Conservation (phyloP, 2,329 filamentous ascomycete species). For the Colletotrichum lupini region DNA sequence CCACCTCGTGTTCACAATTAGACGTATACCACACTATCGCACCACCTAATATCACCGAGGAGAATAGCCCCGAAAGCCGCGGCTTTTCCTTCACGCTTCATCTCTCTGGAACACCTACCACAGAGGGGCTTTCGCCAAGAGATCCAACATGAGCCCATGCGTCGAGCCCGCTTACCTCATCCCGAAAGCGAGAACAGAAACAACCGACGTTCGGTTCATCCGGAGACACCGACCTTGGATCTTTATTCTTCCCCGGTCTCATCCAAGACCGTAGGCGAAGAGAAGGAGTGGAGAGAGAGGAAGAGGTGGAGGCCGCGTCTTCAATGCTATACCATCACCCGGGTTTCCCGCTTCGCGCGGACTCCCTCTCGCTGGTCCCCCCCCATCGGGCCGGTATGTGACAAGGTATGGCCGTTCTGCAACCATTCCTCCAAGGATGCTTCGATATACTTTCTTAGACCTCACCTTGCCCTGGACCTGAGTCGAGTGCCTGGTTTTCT, state of each 20-base stretch:
- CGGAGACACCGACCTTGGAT: neutral
- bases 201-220: slow-evolving; percentile 10
- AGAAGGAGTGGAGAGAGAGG: neutral
- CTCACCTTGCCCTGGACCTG: neutral
- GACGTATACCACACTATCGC: too few relatives aligned
- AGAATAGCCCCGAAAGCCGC: too few relatives aligned
- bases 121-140: neutral
- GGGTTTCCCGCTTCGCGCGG: neutral
- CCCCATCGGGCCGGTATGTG: neutral
- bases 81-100: neutral
- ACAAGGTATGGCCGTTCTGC: neutral
- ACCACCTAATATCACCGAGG: neutral
- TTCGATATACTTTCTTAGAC: neutral
- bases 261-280: neutral
- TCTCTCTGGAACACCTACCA: neutral
- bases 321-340: neutral
- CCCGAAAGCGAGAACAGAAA: neutral
- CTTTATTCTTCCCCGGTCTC: neutral
- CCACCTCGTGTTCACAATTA: neutral
- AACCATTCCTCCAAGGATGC: neutral
- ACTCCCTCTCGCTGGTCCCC: neutral
- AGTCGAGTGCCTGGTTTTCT: neutral
- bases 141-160: neutral
- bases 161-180: neutral
- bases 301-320: neutral